These are phyloP conservation scores for Cochlearia excelsa DNA, from an alignment of 345 rosid genomes.

Conservation along the genomic window DNA sequence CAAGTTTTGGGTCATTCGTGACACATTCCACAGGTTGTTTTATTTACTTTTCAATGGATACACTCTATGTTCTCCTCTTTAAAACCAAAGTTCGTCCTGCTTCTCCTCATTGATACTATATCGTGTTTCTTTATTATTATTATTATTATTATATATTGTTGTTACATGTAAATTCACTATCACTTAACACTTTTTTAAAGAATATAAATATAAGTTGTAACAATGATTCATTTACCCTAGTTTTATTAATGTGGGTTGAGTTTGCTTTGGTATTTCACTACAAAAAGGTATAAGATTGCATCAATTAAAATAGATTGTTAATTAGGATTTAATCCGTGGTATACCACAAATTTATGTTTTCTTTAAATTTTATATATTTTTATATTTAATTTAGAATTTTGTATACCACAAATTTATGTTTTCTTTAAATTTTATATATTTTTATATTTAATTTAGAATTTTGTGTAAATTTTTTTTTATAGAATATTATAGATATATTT, in stretches of 20 bases:
- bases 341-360: no score
- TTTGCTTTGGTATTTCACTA: neutral
- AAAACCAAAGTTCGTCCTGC: constrained; percentile 59
- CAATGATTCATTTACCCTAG: neutral
- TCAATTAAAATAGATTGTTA: no score
- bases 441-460: no score
- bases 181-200: neutral
- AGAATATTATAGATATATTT: no score
- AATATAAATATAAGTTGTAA: neutral
- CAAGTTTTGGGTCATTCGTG: constrained; percentile 80
- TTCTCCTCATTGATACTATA: constrained; percentile 22
- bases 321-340: no score
- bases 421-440: no score
- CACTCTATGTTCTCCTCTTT: constrained; percentile 60
- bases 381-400: no score
- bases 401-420: no score
- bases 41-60: constrained; percentile 81
- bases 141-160: neutral
- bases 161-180: constrained; percentile 32
- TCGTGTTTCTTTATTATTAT: neutral
- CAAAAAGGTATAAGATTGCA: neutral
- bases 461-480: no score
- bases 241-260: neutral
- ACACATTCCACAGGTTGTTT: constrained; percentile 84
- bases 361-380: no score